A percentile compares a stretch with the other conserved stretches of the same genome.
Conservation (phyloP, 345 rosid species). For the Boechera divaricarpa region DNA sequence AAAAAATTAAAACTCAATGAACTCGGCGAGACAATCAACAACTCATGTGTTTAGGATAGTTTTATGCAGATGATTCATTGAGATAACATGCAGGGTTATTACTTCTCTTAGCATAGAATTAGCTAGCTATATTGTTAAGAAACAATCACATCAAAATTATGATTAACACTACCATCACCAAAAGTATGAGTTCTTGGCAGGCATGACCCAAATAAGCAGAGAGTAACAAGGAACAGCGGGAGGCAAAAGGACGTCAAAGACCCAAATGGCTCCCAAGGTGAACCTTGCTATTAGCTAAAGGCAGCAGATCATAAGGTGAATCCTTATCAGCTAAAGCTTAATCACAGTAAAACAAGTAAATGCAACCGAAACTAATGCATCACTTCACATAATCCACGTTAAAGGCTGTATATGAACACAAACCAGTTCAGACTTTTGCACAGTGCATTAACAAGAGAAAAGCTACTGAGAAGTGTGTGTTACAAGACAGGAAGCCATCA, state of each 20-base stretch:
- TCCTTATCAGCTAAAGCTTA: slow-evolving; percentile 22
- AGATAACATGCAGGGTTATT: neutral
- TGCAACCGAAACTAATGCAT: neutral
- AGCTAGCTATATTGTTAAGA: slow-evolving; percentile 12
- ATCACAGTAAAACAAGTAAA: slow-evolving; percentile 4
- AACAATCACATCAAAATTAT: neutral
- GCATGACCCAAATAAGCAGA: slow-evolving; percentile 29
- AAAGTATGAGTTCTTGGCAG: slow-evolving; percentile 24
- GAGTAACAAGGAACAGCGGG: slow-evolving; percentile 26
- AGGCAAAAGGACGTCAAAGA: neutral
- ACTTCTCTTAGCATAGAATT: neutral
- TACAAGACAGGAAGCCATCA: neutral
- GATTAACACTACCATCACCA: slow-evolving; percentile 28
- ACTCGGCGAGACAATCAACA: neutral
- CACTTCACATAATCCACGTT: neutral
- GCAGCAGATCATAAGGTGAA: slow-evolving; percentile 22
- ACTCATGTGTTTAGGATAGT: neutral
- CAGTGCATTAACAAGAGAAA: slow-evolving; percentile 26
- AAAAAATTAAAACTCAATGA: slow-evolving; percentile 17
- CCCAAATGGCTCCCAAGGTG: slow-evolving; percentile 34
- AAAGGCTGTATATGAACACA: slow-evolving; percentile 20
- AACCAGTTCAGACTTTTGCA: neutral
- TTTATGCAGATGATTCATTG: neutral
- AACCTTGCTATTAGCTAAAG: slow-evolving; percentile 34
- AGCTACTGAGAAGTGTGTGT: neutral